A percentile compares a stretch with the other conserved stretches of the same genome.
phyloP scores from a whole-genome alignment of 2,329 filamentous ascomycete species.

The Truncatella angustata region DNA sequence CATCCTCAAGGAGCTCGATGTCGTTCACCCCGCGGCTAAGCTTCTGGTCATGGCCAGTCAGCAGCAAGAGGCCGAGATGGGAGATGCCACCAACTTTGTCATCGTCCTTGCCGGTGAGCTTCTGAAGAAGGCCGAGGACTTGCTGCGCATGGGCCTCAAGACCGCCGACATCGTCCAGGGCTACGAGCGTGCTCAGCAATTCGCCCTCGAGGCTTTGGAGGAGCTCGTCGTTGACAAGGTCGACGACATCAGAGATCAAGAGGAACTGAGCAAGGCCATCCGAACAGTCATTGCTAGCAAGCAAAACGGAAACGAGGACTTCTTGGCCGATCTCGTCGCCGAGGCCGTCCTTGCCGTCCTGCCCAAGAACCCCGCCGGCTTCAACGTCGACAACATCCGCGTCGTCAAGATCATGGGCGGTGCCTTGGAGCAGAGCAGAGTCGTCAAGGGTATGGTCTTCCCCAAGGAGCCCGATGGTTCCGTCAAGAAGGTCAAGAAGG shows the following conservation, averaged over 20 bases:
- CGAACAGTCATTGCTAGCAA: constrained; percentile 95
- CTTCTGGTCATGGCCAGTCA: constrained; percentile 97
- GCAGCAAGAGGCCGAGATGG: constrained; percentile 99
- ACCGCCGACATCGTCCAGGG: constrained; percentile 96
- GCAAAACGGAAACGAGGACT: constrained; percentile 90
- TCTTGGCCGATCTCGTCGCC: constrained; percentile 81
- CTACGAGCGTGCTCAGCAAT: constrained; percentile 91
- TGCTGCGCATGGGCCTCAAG: constrained; percentile 95
- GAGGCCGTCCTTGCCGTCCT: constrained; percentile 83
- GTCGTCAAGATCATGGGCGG: constrained; percentile 99
- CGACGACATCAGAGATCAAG: constrained; percentile 73
- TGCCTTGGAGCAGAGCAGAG: constrained; percentile 86
- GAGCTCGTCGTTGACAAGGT: constrained; percentile 90
- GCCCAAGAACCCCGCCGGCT: constrained; percentile 91
- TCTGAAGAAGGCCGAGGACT: constrained; percentile 93
- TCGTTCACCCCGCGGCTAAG: constrained; percentile 97
- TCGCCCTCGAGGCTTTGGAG: constrained; percentile 81
- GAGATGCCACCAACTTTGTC: constrained; percentile 95
- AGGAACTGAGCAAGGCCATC: constrained; percentile 91
- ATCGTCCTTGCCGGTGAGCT: constrained; percentile 94
- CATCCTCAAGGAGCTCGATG: constrained; percentile 94
- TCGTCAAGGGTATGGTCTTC: constrained; percentile 98
- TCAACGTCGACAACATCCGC: constrained; percentile 98
- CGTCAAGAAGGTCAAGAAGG: constrained; percentile 86
- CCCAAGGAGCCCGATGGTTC: constrained; percentile 89